Base-by-base conservation (phyloP, 352 stramenopile species). In the Phytophthora chlamydospora region DNA sequence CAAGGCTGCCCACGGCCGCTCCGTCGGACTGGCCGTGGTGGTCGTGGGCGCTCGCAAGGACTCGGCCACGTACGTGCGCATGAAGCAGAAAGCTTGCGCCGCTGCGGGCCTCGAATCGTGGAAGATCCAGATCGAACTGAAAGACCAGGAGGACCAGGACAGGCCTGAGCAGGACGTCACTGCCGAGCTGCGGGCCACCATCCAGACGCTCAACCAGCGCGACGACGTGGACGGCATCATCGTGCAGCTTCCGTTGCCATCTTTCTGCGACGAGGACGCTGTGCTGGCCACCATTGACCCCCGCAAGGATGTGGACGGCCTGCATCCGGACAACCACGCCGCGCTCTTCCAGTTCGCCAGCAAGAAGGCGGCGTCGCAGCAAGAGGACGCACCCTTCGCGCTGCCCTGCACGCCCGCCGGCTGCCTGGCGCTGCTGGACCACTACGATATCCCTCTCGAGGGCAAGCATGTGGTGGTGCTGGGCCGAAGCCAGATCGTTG, bases 41-140 rank as follows among this genome's bases (percentile, higher is more conserved):
- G 84, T 99, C 45, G 96, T 99, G 11, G 97, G 97, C 47, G 73
- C 85, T 33, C 82, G 97, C 36, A 93, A 88, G 45, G 98, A 99
- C 79, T 99, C 96, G 49, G 85, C 83, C 36, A 98, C 97, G 40
- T 99, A 99, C 73, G 97, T 99, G 39, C 91, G 96, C 33, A 99
- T 99, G 92, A 99, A 99, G 82, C 97, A 99, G 72, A 98, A 97
- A 58, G 96, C 97, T 27, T 99, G 96, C 67, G 83, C 80, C 0
- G 91, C 98, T 61, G 88, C 96, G 16, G 97, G 97, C 42, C 98
- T 99, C 62, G 31, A 64, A 24, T 97, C 83, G 16, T 96, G 97
- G 80, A 93, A 91, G 68, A 43, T 88, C 17, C 77, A 86, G 24
- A 78, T 90, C 51, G 35, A 53, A 4, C 29, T 84, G 38, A 29